A percentile compares a stretch with the other conserved stretches of the same genome.
phyloP scores from a whole-genome alignment of 2,329 filamentous ascomycete species.

The Colletotrichum sublineola region DNA sequence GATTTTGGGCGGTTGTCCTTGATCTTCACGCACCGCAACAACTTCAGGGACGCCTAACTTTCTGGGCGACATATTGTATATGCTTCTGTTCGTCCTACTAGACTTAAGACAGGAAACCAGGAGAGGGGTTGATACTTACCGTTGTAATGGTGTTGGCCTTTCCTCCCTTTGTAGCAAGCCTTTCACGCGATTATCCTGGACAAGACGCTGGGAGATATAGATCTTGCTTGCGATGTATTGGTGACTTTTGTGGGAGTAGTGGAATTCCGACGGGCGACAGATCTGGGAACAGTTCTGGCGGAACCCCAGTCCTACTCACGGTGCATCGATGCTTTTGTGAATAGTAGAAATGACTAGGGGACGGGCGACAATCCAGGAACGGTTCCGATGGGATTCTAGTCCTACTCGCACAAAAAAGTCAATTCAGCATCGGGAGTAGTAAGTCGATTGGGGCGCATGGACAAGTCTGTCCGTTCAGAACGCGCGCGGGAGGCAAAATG shows the following conservation, averaged over 20 bases:
- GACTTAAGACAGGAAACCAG: not conserved
- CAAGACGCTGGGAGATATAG: not conserved
- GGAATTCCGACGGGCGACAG: too few species aligned
- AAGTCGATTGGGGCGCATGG: not conserved
- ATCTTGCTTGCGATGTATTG: too few species aligned
- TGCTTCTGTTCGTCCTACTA: too few species aligned
- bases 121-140: conserved; percentile 17
- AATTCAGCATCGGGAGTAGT: not conserved
- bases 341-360: conserved; percentile 25
- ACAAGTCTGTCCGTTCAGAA: not conserved
- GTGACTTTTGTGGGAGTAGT: too few species aligned
- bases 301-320: conserved; percentile 7
- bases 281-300: not conserved
- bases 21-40: conserved; percentile 25
- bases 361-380: not conserved
- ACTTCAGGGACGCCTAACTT: not conserved
- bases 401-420: not conserved
- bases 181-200: conserved; percentile 4
- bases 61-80: too few species aligned
- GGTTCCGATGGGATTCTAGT: not conserved
- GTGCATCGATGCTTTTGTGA: conserved; percentile 21
- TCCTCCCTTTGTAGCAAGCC: not conserved
- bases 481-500: too few species aligned
- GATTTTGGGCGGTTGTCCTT: conserved; percentile 2
- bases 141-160: not conserved